phyloP scores from a whole-genome alignment of 73 alveolate genomes.

The Tetrahymena elliotti region DNA sequence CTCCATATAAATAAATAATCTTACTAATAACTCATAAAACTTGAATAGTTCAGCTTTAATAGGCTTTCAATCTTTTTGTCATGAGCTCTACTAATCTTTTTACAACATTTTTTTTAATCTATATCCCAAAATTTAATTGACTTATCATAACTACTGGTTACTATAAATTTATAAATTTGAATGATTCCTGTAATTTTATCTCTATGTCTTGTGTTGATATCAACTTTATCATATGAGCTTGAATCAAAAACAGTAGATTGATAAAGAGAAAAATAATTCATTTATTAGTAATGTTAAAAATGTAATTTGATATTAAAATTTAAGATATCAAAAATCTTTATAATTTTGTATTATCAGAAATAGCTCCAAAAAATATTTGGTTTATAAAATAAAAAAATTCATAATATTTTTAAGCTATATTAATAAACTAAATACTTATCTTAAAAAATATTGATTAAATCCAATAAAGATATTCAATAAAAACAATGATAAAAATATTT shows the following conservation, averaged over 20 bases:
- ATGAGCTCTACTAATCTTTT: not conserved
- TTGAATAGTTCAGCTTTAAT: not conserved
- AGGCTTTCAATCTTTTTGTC: not conserved
- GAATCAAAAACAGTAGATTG: not conserved
- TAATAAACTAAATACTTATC: no score
- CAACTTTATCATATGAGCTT: not conserved
- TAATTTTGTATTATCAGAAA: not conserved
- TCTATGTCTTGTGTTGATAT: not conserved
- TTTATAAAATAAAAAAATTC: no score
- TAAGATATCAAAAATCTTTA: not conserved
- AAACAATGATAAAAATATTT: no score
- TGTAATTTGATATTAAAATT: not conserved
- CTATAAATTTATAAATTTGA: not conserved
- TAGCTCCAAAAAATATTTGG: not conserved
- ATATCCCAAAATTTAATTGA: not conserved
- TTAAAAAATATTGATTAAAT: no score
- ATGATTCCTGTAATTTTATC: not conserved
- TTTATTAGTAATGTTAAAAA: not conserved
- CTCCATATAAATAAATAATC: not conserved
- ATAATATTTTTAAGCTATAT: no score
- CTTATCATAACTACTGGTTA: not conserved
- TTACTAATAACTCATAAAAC: not conserved
- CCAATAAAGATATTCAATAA: no score
- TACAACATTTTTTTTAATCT: not conserved
- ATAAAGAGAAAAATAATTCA: not conserved